A percentile compares a stretch with the other conserved stretches of the same genome.
Evolutionary conservation across 2,329 filamentous ascomycete species (phyloP).

Genomic region (Endocalyx cinctus): DNA sequence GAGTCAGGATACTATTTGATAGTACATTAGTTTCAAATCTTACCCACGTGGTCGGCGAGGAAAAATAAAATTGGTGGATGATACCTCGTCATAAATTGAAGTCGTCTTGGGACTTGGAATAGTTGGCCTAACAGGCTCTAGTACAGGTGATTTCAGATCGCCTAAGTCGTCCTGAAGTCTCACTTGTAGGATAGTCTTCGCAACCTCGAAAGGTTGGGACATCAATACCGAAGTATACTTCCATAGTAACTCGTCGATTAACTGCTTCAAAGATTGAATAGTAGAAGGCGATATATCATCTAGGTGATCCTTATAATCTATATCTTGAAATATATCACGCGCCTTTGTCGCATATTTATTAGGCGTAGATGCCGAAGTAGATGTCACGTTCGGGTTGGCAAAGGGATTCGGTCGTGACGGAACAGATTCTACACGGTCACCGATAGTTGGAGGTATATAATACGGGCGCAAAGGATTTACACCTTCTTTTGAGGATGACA

Average conservation of each 20-base stretch:
- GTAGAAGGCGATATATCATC: conserved; percentile 71
- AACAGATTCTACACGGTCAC: conserved; percentile 42
- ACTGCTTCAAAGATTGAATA: conserved; percentile 67
- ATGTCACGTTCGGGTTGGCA: conserved; percentile 37
- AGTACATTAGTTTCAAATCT: too few relatives aligned
- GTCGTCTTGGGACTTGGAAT: conserved; percentile 31
- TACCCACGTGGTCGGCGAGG: too few relatives aligned
- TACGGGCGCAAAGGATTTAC: conserved; percentile 58
- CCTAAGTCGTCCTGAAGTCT: conserved; percentile 51
- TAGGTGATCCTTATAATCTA: conserved; percentile 88
- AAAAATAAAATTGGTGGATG: conserved; percentile 6
- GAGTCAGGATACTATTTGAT: conserved; percentile 42
- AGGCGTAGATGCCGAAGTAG: too few relatives aligned
- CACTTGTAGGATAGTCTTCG: conserved; percentile 87
- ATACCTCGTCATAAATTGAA: conserved; percentile 28
- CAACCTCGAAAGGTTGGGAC: conserved; percentile 94
- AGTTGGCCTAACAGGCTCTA: conserved; percentile 24
- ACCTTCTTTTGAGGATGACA: conserved; percentile 44
- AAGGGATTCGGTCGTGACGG: conserved; percentile 38
- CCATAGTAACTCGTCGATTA: conserved; percentile 83
- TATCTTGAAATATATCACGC: conserved; percentile 80
- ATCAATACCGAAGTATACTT: conserved; percentile 87
- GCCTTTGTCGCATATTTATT: conserved; percentile 60
- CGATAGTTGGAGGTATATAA: conserved; percentile 62
- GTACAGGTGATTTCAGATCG: conserved; percentile 23